Percentiles rank a stretch among this genome's conserved stretches.
phyloP scores from a whole-genome alignment of 495 filamentous ascomycete genomes.

The Melanomma pulvis-pyrius region DNA sequence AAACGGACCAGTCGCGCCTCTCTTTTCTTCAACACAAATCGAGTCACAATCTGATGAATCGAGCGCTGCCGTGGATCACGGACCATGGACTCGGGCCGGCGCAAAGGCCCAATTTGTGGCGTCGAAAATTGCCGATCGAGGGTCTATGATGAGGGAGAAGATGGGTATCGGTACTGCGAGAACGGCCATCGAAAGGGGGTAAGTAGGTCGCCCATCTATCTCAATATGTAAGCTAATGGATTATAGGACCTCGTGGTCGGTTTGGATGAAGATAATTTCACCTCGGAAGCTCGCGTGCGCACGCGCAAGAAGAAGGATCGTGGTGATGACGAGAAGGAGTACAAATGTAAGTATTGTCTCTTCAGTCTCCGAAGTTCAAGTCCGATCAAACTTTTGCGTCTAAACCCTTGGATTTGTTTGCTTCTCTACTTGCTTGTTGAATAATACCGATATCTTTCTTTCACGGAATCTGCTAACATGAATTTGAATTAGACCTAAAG shows the following conservation, averaged over 20 bases:
- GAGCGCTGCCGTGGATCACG: neutral
- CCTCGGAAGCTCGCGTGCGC: slow-evolving; percentile 57
- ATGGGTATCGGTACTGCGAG: slow-evolving; percentile 56
- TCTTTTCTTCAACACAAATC: neutral
- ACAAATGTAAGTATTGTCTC: slow-evolving; percentile 23
- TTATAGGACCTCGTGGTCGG: slow-evolving; percentile 48
- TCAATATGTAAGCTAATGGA: neutral
- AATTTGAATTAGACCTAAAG: slow-evolving; percentile 33
- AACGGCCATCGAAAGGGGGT: slow-evolving; percentile 58
- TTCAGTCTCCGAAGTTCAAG: neutral
- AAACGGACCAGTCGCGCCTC: neutral
- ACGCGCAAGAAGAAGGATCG: slow-evolving; percentile 58
- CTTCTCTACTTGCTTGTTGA: neutral
- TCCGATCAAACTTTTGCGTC: too few relatives aligned
- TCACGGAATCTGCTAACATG: neutral
- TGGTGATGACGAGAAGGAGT: slow-evolving; percentile 53
- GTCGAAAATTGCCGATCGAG: slow-evolving; percentile 52
- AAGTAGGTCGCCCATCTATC: slow-evolving; percentile 1
- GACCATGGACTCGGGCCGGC: slow-evolving; percentile 9
- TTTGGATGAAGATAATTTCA: slow-evolving; percentile 77
- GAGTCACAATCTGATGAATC: neutral
- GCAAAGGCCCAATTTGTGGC: slow-evolving; percentile 31
- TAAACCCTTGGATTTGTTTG: neutral
- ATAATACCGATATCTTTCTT: neutral
- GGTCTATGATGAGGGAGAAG: slow-evolving; percentile 51